Evolutionary conservation across 768 basidiomycete genomes (phyloP).

Genomic region (Panellus pusillus): DNA sequence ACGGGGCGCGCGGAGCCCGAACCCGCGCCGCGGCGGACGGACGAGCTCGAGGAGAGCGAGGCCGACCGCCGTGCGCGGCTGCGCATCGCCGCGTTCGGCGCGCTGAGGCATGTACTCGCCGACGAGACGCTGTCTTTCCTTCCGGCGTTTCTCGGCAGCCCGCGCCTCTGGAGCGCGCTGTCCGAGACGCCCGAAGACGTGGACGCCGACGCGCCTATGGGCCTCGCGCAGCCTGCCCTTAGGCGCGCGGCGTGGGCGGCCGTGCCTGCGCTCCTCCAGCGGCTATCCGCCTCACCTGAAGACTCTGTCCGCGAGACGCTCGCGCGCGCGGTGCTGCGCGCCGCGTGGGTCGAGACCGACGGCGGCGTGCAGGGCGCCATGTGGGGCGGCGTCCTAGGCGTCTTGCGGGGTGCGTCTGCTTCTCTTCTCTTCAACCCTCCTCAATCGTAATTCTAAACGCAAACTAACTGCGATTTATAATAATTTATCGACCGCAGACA

Average conservation of each 20-base stretch:
- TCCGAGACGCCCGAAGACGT: background rate
- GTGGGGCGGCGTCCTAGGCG: slow-evolving; percentile 70
- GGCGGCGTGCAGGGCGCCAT: slow-evolving; percentile 62
- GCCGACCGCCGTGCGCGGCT: slow-evolving; percentile 69
- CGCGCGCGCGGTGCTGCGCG: slow-evolving; percentile 61
- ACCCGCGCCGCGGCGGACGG: slow-evolving; percentile 40
- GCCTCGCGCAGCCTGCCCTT: slow-evolving; percentile 52
- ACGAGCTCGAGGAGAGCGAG: slow-evolving; percentile 68
- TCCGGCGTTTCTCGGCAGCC: slow-evolving; percentile 42
- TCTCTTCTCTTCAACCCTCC: background rate
- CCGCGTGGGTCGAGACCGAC: slow-evolving; percentile 71
- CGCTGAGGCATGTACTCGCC: slow-evolving; percentile 65
- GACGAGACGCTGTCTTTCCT: background rate
- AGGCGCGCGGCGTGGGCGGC: slow-evolving; percentile 54
- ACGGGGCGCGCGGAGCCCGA: slow-evolving; percentile 1
- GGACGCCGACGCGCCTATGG: slow-evolving; percentile 31
- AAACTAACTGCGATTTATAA: too few relatives aligned
- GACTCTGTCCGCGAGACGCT: slow-evolving; percentile 37
- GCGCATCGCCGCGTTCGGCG: slow-evolving; percentile 67
- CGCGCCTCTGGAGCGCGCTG: slow-evolving; percentile 47
- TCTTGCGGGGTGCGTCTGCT: slow-evolving; percentile 67
- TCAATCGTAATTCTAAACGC: background rate
- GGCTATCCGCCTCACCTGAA: slow-evolving; percentile 10
- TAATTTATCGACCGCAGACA: slow-evolving; percentile 45
- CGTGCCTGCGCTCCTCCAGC: slow-evolving; percentile 25